Evolutionary conservation across 2,329 filamentous ascomycete species (phyloP).

Genomic region (Phaeosphaeriaceae sp.): DNA sequence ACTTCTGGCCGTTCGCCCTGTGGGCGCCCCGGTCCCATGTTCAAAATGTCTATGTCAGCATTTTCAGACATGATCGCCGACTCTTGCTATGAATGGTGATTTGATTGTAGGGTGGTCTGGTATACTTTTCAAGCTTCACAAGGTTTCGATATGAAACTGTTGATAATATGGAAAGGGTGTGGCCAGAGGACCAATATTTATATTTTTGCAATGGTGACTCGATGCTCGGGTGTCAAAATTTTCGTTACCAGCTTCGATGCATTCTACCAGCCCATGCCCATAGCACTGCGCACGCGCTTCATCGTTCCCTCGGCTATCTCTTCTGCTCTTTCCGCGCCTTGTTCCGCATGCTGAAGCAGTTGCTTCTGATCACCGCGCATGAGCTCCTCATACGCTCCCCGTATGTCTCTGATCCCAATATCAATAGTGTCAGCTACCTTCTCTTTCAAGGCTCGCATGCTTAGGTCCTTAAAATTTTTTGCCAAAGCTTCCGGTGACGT

Average conservation of each 20-base stretch:
- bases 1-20: too few relatives aligned
- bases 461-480: slow-evolving; percentile 51
- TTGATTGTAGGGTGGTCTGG: too few relatives aligned
- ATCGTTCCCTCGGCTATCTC: slow-evolving; percentile 64
- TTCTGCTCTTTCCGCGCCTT: slow-evolving; percentile 68
- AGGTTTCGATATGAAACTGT: too few relatives aligned
- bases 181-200: background rate
- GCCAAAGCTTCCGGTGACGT: slow-evolving; percentile 55
- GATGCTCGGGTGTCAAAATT: background rate
- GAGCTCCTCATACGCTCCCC: slow-evolving; percentile 63
- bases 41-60: too few relatives aligned
- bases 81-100: too few relatives aligned
- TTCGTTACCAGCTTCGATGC: slow-evolving; percentile 18
- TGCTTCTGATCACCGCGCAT: slow-evolving; percentile 59
- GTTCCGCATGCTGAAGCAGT: slow-evolving; percentile 64
- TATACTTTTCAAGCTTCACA: too few relatives aligned
- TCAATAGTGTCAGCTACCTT: slow-evolving; percentile 67
- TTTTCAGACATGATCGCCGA: too few relatives aligned
- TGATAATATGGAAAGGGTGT: background rate
- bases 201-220: background rate
- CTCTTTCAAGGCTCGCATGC: slow-evolving; percentile 68
- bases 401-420: slow-evolving; percentile 60
- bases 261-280: slow-evolving; percentile 26
- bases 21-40: too few relatives aligned
- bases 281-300: slow-evolving; percentile 30